A percentile compares a stretch with the other conserved stretches of the same genome.
Evolutionary conservation across 1,139 yeast genomes (phyloP).

Genomic region (Geotrichum histeridarum): DNA sequence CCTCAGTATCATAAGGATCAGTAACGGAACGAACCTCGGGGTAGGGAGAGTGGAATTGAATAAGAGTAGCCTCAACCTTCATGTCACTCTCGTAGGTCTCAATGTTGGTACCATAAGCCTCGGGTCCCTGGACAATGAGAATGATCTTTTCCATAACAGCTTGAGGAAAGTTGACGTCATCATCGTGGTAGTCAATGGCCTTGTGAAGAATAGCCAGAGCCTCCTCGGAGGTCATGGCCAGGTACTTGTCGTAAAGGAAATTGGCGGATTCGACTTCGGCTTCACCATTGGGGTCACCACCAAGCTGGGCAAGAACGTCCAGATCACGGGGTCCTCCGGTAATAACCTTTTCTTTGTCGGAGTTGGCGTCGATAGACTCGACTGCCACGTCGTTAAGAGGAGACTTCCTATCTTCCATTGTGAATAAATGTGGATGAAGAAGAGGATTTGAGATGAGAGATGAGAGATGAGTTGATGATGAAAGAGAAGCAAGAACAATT

Average conservation of each 20-base stretch:
- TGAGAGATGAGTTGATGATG: background rate
- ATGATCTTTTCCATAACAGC: conserved; percentile 37
- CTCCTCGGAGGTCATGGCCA: conserved; percentile 39
- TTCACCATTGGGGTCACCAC: conserved; percentile 16
- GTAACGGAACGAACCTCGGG: conserved; percentile 49
- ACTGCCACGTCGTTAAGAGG: background rate
- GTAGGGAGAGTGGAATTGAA: conserved; percentile 45
- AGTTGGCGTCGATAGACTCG: background rate
- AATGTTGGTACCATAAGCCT: conserved; percentile 20
- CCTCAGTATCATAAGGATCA: conserved; percentile 43
- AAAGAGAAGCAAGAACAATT: background rate
- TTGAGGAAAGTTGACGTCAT: conserved; percentile 49
- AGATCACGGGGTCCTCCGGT: background rate
- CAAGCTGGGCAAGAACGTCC: conserved; percentile 10
- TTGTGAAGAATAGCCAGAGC: conserved; percentile 43
- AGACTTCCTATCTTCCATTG: background rate
- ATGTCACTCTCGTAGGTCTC: conserved; percentile 31
- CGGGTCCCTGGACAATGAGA: conserved; percentile 27
- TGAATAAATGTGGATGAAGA: background rate
- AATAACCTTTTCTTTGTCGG: background rate
- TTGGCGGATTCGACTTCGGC: conserved; percentile 20
- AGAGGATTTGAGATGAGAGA: background rate
- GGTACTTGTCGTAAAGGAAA: conserved; percentile 43
- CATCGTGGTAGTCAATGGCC: conserved; percentile 42
- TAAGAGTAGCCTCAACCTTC: conserved; percentile 43